These are phyloP conservation scores for Solanum etuberosum DNA, from an alignment of 257 asterid genomes.

Conservation along the genomic window DNA sequence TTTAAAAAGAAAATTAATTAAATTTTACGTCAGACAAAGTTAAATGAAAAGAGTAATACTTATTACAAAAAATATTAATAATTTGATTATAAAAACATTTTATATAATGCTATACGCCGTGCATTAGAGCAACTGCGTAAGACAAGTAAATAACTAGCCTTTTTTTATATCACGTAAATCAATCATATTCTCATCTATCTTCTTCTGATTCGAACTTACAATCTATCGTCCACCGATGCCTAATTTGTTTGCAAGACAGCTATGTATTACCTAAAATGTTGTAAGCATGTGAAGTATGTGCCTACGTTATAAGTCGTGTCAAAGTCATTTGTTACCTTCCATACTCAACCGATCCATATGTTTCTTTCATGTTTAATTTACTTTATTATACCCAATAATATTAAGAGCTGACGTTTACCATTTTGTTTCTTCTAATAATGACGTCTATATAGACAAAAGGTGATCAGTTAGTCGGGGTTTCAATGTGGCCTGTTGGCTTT, in stretches of 20 bases:
- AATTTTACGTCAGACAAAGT: no score
- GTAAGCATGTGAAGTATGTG: neutral
- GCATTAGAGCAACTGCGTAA: neutral
- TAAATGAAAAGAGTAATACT: neutral
- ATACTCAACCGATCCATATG: no score
- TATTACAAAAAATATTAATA: no score
- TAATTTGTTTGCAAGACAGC: neutral
- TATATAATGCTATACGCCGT: accelerated
- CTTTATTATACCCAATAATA: neutral
- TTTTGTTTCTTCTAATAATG: neutral
- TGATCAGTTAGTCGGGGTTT: neutral
- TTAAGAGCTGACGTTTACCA: neutral
- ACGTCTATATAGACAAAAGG: no score
- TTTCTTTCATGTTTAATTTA: neutral
- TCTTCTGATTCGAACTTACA: accelerated
- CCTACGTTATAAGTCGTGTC: neutral
- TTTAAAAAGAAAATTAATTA: no score
- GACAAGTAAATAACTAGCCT: no score
- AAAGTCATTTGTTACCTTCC: no score
- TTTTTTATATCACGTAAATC: no score
- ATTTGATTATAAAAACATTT: no score
- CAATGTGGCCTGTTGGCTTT: no score
- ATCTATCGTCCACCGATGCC: no score
- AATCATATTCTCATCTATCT: no score
- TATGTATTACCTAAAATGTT: neutral